phyloP scores from a whole-genome alignment of 305 asterid species.

The Fraxinus greggii region DNA sequence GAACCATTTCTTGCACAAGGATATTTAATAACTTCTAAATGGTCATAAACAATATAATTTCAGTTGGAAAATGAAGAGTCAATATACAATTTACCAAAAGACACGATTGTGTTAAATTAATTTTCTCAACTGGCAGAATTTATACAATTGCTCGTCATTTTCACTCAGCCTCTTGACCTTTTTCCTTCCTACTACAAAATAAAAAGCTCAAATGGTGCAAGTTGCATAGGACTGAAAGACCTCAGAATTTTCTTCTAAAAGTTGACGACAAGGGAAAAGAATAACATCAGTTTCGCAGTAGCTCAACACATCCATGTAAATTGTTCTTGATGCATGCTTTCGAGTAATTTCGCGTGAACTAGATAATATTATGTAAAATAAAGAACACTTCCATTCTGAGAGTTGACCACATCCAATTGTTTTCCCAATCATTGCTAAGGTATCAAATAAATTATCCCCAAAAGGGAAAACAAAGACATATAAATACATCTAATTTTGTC shows the following conservation, averaged over 20 bases:
- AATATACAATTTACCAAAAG: background rate
- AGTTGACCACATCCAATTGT: background rate
- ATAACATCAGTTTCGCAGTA: background rate
- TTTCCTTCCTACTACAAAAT: background rate
- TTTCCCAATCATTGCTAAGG: background rate
- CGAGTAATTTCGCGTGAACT: background rate
- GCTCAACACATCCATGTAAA: background rate
- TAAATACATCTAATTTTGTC: background rate
- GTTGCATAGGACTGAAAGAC: background rate
- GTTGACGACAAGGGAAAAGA: background rate
- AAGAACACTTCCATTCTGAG: background rate
- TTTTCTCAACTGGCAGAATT: background rate
- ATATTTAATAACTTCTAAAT: background rate
- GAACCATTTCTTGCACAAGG: background rate
- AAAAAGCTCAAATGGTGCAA: background rate
- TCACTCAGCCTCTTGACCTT: background rate
- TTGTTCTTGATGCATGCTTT: background rate
- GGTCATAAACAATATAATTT: background rate
- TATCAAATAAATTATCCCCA: background rate
- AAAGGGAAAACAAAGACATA: background rate
- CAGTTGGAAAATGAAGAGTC: background rate
- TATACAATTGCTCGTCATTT: background rate
- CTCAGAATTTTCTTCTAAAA: background rate
- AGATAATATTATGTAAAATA: background rate
- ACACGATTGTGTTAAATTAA: background rate